These are phyloP conservation scores for Stylonectria norvegica DNA, from an alignment of 2,329 filamentous ascomycete genomes.

Conservation along the genomic window DNA sequence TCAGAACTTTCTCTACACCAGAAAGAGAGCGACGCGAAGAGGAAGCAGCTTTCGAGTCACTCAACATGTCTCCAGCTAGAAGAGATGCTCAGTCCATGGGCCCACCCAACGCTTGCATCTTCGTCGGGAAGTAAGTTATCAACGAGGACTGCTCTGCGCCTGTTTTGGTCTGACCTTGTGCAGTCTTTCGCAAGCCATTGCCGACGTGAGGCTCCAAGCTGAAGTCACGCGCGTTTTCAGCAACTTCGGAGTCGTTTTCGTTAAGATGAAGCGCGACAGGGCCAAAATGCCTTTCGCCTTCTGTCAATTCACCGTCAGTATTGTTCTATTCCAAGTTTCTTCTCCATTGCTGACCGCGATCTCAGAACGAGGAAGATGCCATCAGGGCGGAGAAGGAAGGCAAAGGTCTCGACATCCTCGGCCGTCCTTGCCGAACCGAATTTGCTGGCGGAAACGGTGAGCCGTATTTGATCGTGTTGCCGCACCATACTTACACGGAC, in stretches of 20 bases:
- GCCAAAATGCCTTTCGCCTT: conserved; percentile 62
- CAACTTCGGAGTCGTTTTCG: conserved; percentile 53
- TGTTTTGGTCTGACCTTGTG: not conserved
- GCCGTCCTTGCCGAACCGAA: conserved; percentile 58
- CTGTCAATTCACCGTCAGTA: conserved; percentile 57
- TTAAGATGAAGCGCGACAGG: conserved; percentile 60
- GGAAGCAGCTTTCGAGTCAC: not conserved
- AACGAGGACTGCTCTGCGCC: not conserved
- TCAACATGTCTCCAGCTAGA: not conserved
- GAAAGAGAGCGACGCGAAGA: too few species aligned
- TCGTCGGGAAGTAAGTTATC: conserved; percentile 61
- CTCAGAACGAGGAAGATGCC: conserved; percentile 48
- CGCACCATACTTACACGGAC: conserved; percentile 18
- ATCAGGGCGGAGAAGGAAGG: conserved; percentile 45
- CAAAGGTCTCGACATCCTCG: conserved; percentile 48
- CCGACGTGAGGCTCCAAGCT: conserved; percentile 49
- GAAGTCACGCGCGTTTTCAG: conserved; percentile 53
- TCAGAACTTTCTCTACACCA: too few species aligned
- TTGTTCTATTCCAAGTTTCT: not conserved
- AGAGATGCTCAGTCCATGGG: conserved; percentile 52
- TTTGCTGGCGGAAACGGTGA: conserved; percentile 57
- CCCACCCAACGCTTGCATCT: conserved; percentile 56
- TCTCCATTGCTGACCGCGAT: conserved; percentile 20
- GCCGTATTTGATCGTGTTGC: conserved; percentile 20
- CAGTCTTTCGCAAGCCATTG: conserved; percentile 51